phyloP scores from a whole-genome alignment of 1,139 yeast species.

The Saccharomyces pastorianus region DNA sequence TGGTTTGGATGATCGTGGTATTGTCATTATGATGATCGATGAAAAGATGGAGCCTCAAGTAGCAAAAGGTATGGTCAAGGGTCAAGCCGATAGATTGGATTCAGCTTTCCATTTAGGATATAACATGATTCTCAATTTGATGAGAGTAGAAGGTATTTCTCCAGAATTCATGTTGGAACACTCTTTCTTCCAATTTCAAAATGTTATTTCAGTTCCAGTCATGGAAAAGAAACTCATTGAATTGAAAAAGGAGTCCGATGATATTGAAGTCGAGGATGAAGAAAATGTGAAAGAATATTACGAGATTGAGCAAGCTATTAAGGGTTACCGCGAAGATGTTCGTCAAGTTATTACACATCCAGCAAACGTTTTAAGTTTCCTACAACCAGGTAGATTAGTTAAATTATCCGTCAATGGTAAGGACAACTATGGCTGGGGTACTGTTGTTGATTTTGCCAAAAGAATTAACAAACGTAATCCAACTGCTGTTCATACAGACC shows the following conservation, averaged over 20 bases:
- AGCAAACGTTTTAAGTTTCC: constrained; percentile 68
- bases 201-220: constrained; percentile 79
- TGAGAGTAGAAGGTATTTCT: constrained; percentile 96
- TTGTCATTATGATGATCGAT: constrained; percentile 97
- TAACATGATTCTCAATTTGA: constrained; percentile 89
- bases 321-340: constrained; percentile 65
- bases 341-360: constrained; percentile 89
- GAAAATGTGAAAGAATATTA: constrained; percentile 68
- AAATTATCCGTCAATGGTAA: constrained; percentile 45
- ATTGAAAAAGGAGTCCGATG: constrained; percentile 42
- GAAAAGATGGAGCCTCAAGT: constrained; percentile 99
- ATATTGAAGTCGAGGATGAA: constrained; percentile 63
- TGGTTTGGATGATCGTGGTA: constrained; percentile 97
- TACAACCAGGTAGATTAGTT: constrained; percentile 83
- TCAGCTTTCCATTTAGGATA: constrained; percentile 96
- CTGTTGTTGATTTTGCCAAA: constrained; percentile 69
- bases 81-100: constrained; percentile 92
- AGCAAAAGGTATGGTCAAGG: constrained; percentile 98
- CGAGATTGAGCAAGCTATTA: constrained; percentile 66
- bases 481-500: constrained; percentile 52
- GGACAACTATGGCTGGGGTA: constrained; percentile 89
- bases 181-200: constrained; percentile 93
- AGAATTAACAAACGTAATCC: constrained; percentile 55
- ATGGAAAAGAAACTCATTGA: constrained; percentile 59
- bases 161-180: constrained; percentile 95